Percentiles rank a stretch among this genome's conserved stretches.
Conservation (phyloP, 352 stramenopile genomes). For the Pythium dissotocum region DNA sequence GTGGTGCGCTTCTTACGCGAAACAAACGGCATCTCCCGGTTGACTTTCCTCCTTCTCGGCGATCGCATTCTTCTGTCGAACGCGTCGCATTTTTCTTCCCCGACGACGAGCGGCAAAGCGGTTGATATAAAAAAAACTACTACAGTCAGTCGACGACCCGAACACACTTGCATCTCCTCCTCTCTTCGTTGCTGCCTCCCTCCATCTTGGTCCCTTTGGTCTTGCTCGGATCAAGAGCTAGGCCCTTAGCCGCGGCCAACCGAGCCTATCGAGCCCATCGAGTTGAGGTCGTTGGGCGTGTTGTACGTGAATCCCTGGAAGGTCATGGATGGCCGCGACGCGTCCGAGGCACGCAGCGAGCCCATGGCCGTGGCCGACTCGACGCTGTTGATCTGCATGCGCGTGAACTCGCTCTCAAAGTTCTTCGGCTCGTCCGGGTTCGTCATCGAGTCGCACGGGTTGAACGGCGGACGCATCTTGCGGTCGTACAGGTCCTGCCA, state of each 20-base stretch:
- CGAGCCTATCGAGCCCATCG: slow-evolving; percentile 65
- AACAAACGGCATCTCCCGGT: neutral
- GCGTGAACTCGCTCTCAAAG: slow-evolving; percentile 91
- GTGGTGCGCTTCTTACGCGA: neutral
- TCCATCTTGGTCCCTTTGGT: neutral
- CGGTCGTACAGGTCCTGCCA: slow-evolving; percentile 84
- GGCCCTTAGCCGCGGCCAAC: slow-evolving; percentile 55
- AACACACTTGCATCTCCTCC: slow-evolving; percentile 11
- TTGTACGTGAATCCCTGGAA: slow-evolving; percentile 91
- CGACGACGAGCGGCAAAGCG: slow-evolving; percentile 5
- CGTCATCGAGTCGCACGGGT: slow-evolving; percentile 65
- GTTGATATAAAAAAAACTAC: slow-evolving; percentile 12
- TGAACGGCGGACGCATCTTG: slow-evolving; percentile 84
- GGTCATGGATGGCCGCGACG: slow-evolving; percentile 82
- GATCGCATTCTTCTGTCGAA: neutral
- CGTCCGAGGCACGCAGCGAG: slow-evolving; percentile 67
- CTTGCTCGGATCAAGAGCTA: too few relatives aligned
- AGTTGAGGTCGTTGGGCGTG: slow-evolving; percentile 81
- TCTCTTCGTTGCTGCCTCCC: neutral
- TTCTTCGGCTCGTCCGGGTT: slow-evolving; percentile 84
- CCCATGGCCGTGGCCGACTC: slow-evolving; percentile 63
- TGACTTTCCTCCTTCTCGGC: neutral
- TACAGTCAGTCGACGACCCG: slow-evolving; percentile 1
- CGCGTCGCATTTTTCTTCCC: neutral
- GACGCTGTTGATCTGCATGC: slow-evolving; percentile 89